These are phyloP conservation scores for Eragrostis tef DNA, from an alignment of 202 grass and related monocot species.

Conservation along the genomic window DNA sequence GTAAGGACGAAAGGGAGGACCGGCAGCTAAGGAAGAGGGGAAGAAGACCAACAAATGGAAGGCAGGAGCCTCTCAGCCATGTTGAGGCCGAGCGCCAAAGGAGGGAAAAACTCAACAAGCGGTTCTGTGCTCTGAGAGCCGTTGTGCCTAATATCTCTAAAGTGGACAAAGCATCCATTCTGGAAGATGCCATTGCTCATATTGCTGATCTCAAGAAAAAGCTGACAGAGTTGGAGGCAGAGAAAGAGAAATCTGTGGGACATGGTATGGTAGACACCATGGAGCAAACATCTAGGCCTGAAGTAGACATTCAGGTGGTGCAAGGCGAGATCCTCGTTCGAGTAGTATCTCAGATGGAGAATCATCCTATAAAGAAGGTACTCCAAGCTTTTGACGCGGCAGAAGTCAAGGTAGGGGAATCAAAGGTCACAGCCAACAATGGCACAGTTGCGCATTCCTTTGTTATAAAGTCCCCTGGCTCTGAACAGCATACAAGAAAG, in stretches of 20 bases:
- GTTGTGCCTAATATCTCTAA: slow-evolving; percentile 76
- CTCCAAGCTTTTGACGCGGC: slow-evolving; percentile 68
- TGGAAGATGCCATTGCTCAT: slow-evolving; percentile 65
- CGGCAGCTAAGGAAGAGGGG: slow-evolving; percentile 63
- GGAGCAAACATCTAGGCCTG: slow-evolving; percentile 33
- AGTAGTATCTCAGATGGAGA: slow-evolving; percentile 52
- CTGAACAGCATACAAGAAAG: slow-evolving; percentile 61
- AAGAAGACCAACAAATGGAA: slow-evolving; percentile 68
- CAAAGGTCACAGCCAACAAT: slow-evolving; percentile 51
- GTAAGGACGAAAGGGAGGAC: slow-evolving; percentile 52
- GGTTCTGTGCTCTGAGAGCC: slow-evolving; percentile 66
- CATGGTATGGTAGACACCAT: slow-evolving; percentile 24
- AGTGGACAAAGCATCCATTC: slow-evolving; percentile 76
- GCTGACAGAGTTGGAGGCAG: slow-evolving; percentile 63
- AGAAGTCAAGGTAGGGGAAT: slow-evolving; percentile 56
- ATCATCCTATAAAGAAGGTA: slow-evolving; percentile 56
- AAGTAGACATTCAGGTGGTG: slow-evolving; percentile 59
- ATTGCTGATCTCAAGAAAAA: slow-evolving; percentile 72
- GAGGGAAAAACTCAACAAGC: slow-evolving; percentile 77
- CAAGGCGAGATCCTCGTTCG: slow-evolving; percentile 64
- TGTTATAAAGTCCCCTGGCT: slow-evolving; percentile 57
- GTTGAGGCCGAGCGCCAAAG: slow-evolving; percentile 78
- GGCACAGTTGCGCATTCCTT: slow-evolving; percentile 61
- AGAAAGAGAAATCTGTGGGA: slow-evolving; percentile 48
- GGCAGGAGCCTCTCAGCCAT: slow-evolving; percentile 69